Evolutionary conservation across 768 basidiomycete genomes (phyloP), one percentile per base, ranked within the genome.

Genomic region (Suillus lakei): DNA sequence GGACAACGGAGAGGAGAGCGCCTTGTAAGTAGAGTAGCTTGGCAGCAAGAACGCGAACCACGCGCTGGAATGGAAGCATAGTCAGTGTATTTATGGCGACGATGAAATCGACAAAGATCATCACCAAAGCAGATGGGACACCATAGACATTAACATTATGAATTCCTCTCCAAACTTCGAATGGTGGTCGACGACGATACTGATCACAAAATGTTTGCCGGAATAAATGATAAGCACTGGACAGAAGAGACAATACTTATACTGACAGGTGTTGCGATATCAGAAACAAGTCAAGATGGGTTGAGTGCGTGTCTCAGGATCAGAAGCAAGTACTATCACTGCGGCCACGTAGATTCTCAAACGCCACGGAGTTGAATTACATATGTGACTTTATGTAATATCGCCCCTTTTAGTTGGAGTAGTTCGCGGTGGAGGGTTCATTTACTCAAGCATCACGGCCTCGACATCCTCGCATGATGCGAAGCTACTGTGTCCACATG

Each of bases 21-120:
- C 86, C 75, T 92, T 91, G 83, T 84, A 90, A 10, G 90, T 91
- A 3, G 83, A 77, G 68, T 85, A 91, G 66, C 80, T 82, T 0
- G 91, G 91, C 5, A 91, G 77, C 1, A 87, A 78, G 72, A 90
- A 88, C 0, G 86, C 88, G 68, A 91, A 90, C 88, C 88, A 91
- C 58, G 88, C 88, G 72, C 89, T 90, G 72, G 41, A n/a, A 36
- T 44, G 0, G 39, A 51, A 5, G 9, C 12, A 39, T 13, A 13
- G 50, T 44, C 64, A 60, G 64, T 62, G 48, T 56, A 16, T 15
- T 36, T 30, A 7, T 18, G 65, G 54, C 18, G 64, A 4, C 16
- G 18, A 39, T 61, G 16, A 56, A n/a, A 1, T n/a, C 44, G 21
- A 38, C 21, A 7, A 6, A 55, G 56, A 46, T 68, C 72, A 23